Percentiles rank a stretch among this genome's conserved stretches.
phyloP scores from a whole-genome alignment of 176 grass and related monocot species.

The Neostapfia colusana region DNA sequence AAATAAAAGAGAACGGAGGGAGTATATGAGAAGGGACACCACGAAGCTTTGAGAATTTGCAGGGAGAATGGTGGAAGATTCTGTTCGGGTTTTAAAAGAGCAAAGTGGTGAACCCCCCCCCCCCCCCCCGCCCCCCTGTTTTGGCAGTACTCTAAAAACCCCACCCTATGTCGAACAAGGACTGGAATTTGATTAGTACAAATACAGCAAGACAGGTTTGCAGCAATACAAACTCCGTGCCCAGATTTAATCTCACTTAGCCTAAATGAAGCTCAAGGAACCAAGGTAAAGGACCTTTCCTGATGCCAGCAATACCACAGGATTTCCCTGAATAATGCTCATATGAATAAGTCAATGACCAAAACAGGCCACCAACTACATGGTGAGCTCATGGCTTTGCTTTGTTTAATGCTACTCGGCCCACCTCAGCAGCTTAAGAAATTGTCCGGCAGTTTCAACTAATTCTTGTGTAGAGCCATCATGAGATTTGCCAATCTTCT shows the following conservation, averaged over 20 bases:
- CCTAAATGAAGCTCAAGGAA: not conserved
- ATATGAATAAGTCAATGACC: slow-evolving; percentile 18
- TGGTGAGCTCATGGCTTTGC: not conserved
- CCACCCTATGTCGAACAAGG: not conserved
- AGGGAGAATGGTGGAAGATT: too few species aligned
- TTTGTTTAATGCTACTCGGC: slow-evolving; percentile 1
- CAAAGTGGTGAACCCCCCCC: too few species aligned
- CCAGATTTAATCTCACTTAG: not conserved
- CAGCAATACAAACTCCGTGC: not conserved
- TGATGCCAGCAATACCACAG: not conserved
- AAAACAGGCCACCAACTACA: slow-evolving; percentile 19
- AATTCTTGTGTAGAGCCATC: not conserved
- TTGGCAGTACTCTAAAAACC: too few species aligned
- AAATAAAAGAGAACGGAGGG: too few species aligned
- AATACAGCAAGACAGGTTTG: not conserved
- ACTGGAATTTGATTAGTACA: slow-evolving; percentile 9
- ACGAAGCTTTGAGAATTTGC: too few species aligned
- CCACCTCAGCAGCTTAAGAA: slow-evolving; percentile 26
- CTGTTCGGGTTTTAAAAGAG: too few species aligned
- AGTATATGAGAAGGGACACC: too few species aligned
- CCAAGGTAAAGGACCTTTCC: not conserved
- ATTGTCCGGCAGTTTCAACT: slow-evolving; percentile 11
- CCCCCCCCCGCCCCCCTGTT: too few species aligned
- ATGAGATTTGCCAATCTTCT: slow-evolving; percentile 22
- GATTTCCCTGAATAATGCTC: not conserved